Evolutionary conservation across 805 yeast genomes (phyloP), one percentile per base, ranked within the genome.

Genomic region (Teunomyces lycoperdinae): DNA sequence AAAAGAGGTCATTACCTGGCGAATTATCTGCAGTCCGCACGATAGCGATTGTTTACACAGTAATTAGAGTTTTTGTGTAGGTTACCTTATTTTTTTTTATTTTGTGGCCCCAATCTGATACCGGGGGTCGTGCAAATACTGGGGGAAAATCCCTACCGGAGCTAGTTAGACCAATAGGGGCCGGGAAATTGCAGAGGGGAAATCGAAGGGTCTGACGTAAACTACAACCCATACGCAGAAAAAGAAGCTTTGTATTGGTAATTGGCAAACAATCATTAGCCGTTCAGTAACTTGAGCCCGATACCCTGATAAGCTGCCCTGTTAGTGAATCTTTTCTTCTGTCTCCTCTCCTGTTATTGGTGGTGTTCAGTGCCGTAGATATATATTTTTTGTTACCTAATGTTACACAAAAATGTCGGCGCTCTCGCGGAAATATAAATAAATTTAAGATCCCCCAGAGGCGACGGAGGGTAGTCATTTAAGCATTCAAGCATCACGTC

Each of bases 341-440:
- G 24, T 20, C 39, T 35, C 39, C 39, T 20, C 39, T 35, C 28
- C 39, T 35, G 39, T 26, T 26, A 35, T 35, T 35, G 39, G 39
- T 17, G 14, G 39, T 20, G 27, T 11, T 5, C 11, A 35, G 39
- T 35, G 39, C 39, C 39, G 39, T 35, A 35, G 39, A 35, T 17
- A 35, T 35, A 35, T 35, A 20, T 35, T 35, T 35, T 35, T 17
- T 14, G 17, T 8, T 7, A 32, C 34, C 34, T 11, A 35, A 20
- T 13, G 17, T 35, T 35, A 35, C 39, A 35, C 39, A 35, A 35
- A 35, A 35, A 8, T 10, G 39, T 11, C 28, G 39, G 39, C 13
- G n/a, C 39, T 35, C 39, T 35, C 39, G 13, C 39, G 39, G 39
- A 35, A 35, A 35, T 35, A 35, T 35, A 35, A 35, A 35, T 35